phyloP scores from a whole-genome alignment of 2,329 filamentous ascomycete genomes.

The Hymenoscyphus scutula region DNA sequence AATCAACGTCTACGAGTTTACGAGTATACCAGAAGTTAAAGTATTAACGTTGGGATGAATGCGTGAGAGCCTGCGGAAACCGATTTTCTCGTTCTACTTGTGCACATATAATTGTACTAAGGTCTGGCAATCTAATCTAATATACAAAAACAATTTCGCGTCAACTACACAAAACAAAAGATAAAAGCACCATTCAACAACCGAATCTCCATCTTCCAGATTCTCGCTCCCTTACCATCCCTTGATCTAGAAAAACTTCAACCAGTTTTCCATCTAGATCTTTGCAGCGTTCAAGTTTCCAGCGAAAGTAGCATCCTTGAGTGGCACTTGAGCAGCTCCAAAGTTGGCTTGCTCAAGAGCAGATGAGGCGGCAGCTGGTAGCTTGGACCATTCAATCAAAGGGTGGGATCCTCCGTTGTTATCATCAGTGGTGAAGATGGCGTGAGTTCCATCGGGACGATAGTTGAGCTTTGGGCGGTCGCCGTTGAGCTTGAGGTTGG shows the following conservation, averaged over 20 bases:
- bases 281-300: neutral
- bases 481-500: neutral
- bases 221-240: neutral
- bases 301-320: constrained; percentile 1
- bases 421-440: neutral
- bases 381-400: neutral
- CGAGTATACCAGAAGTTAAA: too few relatives aligned
- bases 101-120: too few relatives aligned
- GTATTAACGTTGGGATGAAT: too few relatives aligned
- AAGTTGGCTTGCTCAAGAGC: neutral
- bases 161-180: neutral
- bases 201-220: neutral
- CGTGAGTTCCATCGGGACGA: neutral
- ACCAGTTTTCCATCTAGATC: neutral
- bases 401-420: neutral
- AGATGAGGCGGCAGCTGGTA: neutral
- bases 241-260: neutral
- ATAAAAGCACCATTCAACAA: neutral
- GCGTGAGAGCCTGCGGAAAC: too few relatives aligned
- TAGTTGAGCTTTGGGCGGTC: neutral
- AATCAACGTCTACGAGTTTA: too few relatives aligned
- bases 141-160: neutral
- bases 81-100: too few relatives aligned
- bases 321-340: neutral
- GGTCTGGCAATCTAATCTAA: neutral